A percentile compares a stretch with the other conserved stretches of the same genome.
Conservation (phyloP, 441 rosid species). For the Populus tomentosa region DNA sequence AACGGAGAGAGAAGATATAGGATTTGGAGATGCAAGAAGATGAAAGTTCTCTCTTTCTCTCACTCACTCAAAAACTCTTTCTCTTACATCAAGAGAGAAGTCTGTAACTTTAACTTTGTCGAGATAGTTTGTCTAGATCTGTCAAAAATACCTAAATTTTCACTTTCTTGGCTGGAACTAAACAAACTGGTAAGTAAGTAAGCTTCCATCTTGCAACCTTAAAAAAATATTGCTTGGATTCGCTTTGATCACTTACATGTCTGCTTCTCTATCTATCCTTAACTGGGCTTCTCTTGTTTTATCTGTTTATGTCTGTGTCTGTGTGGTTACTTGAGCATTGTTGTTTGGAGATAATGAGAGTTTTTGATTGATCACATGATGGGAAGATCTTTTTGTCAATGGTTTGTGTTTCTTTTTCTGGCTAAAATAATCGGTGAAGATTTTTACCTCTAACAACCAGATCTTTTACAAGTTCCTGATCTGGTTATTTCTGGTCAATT, state of each 20-base stretch:
- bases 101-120: neutral
- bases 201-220: constrained; percentile 8
- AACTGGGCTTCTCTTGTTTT: neutral
- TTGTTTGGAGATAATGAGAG: constrained; percentile 4
- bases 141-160: constrained; percentile 1
- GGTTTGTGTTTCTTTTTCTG: neutral
- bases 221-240: constrained; percentile 5
- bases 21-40: constrained; percentile 53
- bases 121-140: constrained; percentile 32
- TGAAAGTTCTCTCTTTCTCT: constrained; percentile 36
- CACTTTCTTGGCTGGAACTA: constrained; percentile 19
- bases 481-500: neutral
- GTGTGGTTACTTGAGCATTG: neutral
- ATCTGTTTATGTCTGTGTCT: neutral
- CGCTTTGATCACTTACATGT: constrained; percentile 6
- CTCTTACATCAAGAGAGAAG: neutral
- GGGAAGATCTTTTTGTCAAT: constrained; percentile 14
- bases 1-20: constrained; percentile 26
- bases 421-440: neutral
- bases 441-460: neutral
- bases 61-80: constrained; percentile 16
- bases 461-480: constrained; percentile 18
- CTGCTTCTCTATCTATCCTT: constrained; percentile 3
- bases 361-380: neutral
- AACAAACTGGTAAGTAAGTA: constrained; percentile 36